Evolutionary conservation across 78 protist species (phyloP), one percentile per base, ranked within the genome.

Genomic region (Monosiga brevicollis): DNA sequence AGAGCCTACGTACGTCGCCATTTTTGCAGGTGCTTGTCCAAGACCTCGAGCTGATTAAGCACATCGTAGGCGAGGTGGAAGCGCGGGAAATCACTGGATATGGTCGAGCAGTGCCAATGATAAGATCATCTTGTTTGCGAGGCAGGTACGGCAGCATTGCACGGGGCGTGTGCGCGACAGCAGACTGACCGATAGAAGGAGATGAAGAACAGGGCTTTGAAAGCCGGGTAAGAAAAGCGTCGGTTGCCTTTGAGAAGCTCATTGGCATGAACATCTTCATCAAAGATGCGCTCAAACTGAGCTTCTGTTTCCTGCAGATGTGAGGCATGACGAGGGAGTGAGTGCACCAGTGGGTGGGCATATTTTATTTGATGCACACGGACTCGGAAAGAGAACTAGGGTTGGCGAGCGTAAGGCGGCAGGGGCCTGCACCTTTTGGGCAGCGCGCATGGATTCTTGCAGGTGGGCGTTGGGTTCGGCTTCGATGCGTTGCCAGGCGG

Each of bases 1-100:
- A n/a, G n/a, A n/a, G n/a, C n/a, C n/a, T n/a, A n/a, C 74, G 2
- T 40, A 77, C 38, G 83, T 32, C 94, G 84, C 94, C 94, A 91
- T 79, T 82, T 74, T 29, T 78, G 38, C 71, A 91, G 54, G 42
- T 54, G 22, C 85, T 87, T 85, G 88, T 91, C 94, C 42, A 91
- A 40, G 79, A 82, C 90, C 39, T 89, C 78, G 76, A 91, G 86
- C 22, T 36, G 42, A 39, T 74, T 74, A 29, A 91, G 80, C 78
- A 88, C 73, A 26, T 77, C 26, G 81, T 26, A 77, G 43, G 81
- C 72, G 26, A 77, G 20, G 38, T 77, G 81, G 38, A 77, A 42
- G 71, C 41, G 81, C 0, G 81, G 81, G 39, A 42, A 36, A 37
- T 77, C 81, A 26, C 79, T 75, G 79, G 22, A 35, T 35, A 24